Base-by-base conservation (phyloP, 352 stramenopile species). In the Globisporangium solare region DNA sequence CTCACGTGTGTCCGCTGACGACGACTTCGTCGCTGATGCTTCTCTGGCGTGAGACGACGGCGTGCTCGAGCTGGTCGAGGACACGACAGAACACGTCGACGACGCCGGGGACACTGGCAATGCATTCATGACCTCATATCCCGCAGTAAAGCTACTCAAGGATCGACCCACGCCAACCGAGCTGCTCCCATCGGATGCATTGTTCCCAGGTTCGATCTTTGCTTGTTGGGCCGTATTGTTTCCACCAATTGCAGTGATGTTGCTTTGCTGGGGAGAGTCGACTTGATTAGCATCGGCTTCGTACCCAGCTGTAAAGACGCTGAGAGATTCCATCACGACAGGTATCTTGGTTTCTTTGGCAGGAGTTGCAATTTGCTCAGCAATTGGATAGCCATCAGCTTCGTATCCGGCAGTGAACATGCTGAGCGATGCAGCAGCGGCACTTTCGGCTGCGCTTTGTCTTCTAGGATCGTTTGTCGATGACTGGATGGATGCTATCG, bases 221-320 rank as follows among this genome's bases (percentile, higher is more conserved):
- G 14, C 27, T 42, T 51, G 46, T 15, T 51, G 46, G 24, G 20
- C 2, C 10, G 20, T 18, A 6, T 15, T 51, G 46, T 13, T 32
- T 14, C n/a, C 18, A 51, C 7, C 15, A 7, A 18, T 20, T 15
- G 24, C 27, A 42, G 20, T n/a, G 13, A 20, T n/a, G 5, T 49
- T 14, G 6, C 14, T 47, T 31, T 39, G 31, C 15, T 54, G 54
- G 35, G 22, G 17, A 18, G 15, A 41, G 5, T 46, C 47, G 15
- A 5, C 12, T n/a, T 60, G 32, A 14, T 45, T 47, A 37, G 31
- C 32, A 15, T 43, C 17, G 20, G 22, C 50, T n/a, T 58, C 35
- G 41, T 67, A 70, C 15, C 57, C 66, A 18, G 48, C 13, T 1
- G 66, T 73, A n/a, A 73, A 73, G 11, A 58, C 50, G 15, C 57